Conservation (phyloP, 225 moss, liverwort and hornwort species). For the Physcomitrium patens region DNA sequence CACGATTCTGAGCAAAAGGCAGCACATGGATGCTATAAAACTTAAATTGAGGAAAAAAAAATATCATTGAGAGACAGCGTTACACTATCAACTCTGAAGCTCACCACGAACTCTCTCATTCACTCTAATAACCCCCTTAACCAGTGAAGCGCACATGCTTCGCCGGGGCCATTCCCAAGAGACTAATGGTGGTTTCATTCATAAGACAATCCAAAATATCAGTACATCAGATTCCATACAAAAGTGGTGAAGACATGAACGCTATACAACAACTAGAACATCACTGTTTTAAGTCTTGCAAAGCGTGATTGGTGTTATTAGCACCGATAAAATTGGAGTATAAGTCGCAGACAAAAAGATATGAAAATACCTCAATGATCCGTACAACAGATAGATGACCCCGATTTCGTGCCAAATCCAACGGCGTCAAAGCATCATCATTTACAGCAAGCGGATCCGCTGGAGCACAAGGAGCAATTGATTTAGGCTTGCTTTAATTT, state of each 20-base stretch:
- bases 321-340: too few relatives aligned
- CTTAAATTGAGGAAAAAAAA: not conserved
- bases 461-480: constrained; percentile 32
- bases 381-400: constrained; percentile 63
- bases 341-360: not conserved
- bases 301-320: too few relatives aligned
- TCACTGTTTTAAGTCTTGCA: too few relatives aligned
- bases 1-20: constrained; percentile 46
- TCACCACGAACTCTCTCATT: too few relatives aligned
- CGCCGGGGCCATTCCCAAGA: too few relatives aligned
- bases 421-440: constrained; percentile 65
- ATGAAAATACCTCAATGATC: constrained; percentile 59
- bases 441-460: constrained; percentile 74
- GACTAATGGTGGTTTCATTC: too few relatives aligned
- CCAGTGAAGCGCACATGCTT: too few relatives aligned
- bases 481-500: not conserved
- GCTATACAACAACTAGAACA: too few relatives aligned
- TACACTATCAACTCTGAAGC: constrained; percentile 1
- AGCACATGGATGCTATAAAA: not conserved
- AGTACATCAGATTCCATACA: not conserved
- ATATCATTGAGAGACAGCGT: not conserved
- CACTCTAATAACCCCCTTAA: too few relatives aligned
- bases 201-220: not conserved
- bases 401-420: constrained; percentile 75
- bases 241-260: too few relatives aligned